A percentile compares a stretch with the other conserved stretches of the same genome.
phyloP scores from a whole-genome alignment of 371 early-diverging fungal species.

The Rhizomucor pusillus region DNA sequence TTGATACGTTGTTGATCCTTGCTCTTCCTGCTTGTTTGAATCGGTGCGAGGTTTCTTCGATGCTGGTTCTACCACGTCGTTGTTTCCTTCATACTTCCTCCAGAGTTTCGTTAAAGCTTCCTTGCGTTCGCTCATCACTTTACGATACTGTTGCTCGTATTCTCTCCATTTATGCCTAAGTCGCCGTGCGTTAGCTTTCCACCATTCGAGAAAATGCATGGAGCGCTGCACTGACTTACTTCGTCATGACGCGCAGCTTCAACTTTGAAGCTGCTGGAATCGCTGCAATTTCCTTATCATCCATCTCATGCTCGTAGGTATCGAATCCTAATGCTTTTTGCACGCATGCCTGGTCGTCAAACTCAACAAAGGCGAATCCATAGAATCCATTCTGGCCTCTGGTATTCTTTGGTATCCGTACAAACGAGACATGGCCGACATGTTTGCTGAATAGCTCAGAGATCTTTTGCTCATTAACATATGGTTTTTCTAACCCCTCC shows the following conservation, averaged over 20 bases:
- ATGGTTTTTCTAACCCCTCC: conserved; percentile 27
- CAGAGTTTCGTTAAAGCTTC: conserved; percentile 10
- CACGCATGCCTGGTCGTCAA: conserved; percentile 25
- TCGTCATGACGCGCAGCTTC: conserved; percentile 36
- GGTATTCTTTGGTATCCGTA: conserved; percentile 29
- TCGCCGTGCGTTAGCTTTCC: background rate
- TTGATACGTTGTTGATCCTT: conserved; percentile 7
- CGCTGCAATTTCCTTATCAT: background rate
- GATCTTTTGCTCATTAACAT: conserved; percentile 23
- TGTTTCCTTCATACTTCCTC: conserved; percentile 11
- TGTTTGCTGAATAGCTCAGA: conserved; percentile 17
- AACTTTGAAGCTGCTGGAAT: conserved; percentile 9
- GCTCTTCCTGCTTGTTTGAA: background rate
- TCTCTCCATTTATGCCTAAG: conserved; percentile 25
- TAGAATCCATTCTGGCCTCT: conserved; percentile 11
- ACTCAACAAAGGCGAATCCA: conserved; percentile 46
- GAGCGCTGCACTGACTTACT: conserved; percentile 27
- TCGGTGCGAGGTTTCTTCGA: background rate
- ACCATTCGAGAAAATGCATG: background rate
- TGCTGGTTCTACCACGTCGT: conserved; percentile 1
- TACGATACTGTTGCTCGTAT: conserved; percentile 26
- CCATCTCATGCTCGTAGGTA: conserved; percentile 8
- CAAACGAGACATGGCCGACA: conserved; percentile 33
- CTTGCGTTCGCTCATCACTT: background rate
- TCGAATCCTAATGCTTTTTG: conserved; percentile 25